These are phyloP conservation scores for Kodamaea neixiangensis DNA, from an alignment of 805 yeast genomes.

Conservation along the genomic window DNA sequence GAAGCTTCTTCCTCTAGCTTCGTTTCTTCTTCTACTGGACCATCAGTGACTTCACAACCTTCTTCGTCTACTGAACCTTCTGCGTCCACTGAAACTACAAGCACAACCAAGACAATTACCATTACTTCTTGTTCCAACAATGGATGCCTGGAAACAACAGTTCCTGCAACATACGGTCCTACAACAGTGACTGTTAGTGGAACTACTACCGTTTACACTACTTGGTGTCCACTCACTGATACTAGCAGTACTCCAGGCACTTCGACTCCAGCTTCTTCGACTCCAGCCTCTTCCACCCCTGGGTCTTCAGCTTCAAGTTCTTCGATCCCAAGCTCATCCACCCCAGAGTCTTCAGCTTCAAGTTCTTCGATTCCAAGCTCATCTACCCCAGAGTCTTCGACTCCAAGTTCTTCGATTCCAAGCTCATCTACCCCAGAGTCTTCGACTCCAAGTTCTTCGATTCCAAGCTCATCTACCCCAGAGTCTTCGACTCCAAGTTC, in stretches of 20 bases:
- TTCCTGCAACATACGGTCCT: constrained; percentile 18
- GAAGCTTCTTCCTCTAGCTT: too few relatives aligned
- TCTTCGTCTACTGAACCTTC: background rate
- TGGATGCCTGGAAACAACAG: constrained; percentile 23
- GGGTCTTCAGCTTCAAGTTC: background rate
- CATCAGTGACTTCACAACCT: background rate
- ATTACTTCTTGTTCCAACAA: constrained; percentile 39
- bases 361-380: background rate
- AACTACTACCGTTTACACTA: constrained; percentile 40
- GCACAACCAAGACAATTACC: constrained; percentile 34
- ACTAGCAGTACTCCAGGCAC: constrained; percentile 8
- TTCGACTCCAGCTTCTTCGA: background rate
- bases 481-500: constrained; percentile 22
- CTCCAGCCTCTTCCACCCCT: background rate
- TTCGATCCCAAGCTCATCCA: constrained; percentile 19
- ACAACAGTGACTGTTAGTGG: constrained; percentile 37
- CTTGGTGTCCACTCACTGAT: constrained; percentile 24
- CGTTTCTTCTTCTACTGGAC: background rate
- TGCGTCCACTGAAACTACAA: background rate
- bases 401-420: constrained; percentile 8
- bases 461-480: constrained; percentile 16
- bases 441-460: background rate
- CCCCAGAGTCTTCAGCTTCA: constrained; percentile 4
- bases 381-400: constrained; percentile 27
- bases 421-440: constrained; percentile 16